These are phyloP conservation scores for Cyathus striatus DNA, from an alignment of 768 basidiomycete genomes.

Conservation along the genomic window DNA sequence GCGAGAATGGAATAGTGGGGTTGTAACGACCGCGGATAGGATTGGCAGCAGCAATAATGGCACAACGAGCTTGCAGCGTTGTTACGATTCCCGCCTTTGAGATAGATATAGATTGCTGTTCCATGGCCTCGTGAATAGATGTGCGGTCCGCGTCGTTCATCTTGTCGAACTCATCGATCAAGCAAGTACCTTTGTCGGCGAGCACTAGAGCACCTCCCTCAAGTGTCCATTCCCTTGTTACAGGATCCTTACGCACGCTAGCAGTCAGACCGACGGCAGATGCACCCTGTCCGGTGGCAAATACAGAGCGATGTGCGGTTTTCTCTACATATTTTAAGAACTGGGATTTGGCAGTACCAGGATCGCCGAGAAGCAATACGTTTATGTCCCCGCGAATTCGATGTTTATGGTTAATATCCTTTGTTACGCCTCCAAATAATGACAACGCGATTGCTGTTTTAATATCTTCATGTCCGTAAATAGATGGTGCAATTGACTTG, in stretches of 20 bases:
- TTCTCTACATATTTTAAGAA: constrained; percentile 99
- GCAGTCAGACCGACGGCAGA: constrained; percentile 98
- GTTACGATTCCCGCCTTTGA: constrained; percentile 99
- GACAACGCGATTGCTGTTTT: constrained; percentile 96
- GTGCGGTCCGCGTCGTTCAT: constrained; percentile 99
- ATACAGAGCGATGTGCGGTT: constrained; percentile 95
- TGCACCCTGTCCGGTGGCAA: constrained; percentile 97
- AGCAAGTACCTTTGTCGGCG: constrained; percentile 95
- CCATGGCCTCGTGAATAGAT: constrained; percentile 99
- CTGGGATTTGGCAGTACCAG: constrained; percentile 98
- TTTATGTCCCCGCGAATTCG: constrained; percentile 98
- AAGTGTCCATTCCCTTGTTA: constrained; percentile 97
- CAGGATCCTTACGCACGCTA: constrained; percentile 96
- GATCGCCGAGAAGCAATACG: constrained; percentile 91
- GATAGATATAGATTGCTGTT: constrained; percentile 98
- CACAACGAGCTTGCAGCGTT: constrained; percentile 95
- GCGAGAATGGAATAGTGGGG: constrained; percentile 95
- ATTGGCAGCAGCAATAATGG: constrained; percentile 97
- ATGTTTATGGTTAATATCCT: constrained; percentile 96
- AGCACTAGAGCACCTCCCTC: constrained; percentile 98
- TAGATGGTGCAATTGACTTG: constrained; percentile 98
- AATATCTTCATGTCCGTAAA: constrained; percentile 99
- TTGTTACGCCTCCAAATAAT: constrained; percentile 89
- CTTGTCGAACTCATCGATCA: constrained; percentile 99
- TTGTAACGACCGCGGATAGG: constrained; percentile 97